phyloP scores from a whole-genome alignment of 257 asterid species.

The Rubia yunnanensis region DNA sequence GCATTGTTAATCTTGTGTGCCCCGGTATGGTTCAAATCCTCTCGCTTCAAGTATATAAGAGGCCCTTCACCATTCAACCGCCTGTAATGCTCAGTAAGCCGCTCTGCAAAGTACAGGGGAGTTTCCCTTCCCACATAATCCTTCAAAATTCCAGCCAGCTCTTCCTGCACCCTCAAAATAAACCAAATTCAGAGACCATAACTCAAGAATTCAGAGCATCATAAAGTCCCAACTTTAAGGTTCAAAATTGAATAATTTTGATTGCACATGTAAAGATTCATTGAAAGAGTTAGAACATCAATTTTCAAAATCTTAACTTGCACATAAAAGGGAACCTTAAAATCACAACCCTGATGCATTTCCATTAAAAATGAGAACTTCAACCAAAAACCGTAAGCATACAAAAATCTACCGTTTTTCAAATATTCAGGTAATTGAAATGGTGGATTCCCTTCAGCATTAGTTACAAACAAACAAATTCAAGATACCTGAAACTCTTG shows the following conservation, averaged over 20 bases:
- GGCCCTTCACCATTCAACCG: conserved; percentile 73
- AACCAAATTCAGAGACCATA: background rate
- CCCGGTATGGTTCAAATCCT: conserved; percentile 94
- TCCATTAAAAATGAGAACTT: background rate
- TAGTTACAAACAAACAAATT: background rate
- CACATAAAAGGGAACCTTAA: background rate
- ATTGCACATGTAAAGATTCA: too few relatives aligned
- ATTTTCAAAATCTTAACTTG: background rate
- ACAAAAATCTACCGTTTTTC: background rate
- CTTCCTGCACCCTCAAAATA: conserved; percentile 39
- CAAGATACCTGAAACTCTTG: conserved; percentile 59
- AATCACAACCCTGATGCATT: conserved; percentile 1
- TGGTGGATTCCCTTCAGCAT: background rate
- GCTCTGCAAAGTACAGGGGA: conserved; percentile 85
- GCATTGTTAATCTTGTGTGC: conserved; percentile 97
- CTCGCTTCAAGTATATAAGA: conserved; percentile 72
- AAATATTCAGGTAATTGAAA: background rate
- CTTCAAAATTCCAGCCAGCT: conserved; percentile 64
- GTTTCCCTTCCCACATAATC: conserved; percentile 97
- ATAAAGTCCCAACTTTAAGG: background rate
- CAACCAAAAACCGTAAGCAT: background rate
- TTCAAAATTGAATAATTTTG: background rate
- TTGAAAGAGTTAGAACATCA: too few relatives aligned
- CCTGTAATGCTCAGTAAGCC: conserved; percentile 83
- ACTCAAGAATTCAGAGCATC: background rate